Evolutionary conservation across 164 flowering plant species (phyloP).

Genomic region (Tetrastigma voinierianum): DNA sequence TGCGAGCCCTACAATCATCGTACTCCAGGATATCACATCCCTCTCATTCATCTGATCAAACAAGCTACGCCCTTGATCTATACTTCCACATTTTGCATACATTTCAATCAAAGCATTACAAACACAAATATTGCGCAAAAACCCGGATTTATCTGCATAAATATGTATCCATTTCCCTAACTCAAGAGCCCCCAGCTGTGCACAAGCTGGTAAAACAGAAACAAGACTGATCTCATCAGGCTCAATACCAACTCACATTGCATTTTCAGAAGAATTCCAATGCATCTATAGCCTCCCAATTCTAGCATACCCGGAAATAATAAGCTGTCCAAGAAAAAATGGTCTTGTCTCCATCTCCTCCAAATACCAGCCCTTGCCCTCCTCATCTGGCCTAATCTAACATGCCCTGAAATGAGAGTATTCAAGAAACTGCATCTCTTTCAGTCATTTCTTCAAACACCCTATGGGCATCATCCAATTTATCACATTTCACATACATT

Average conservation of each 20-base stretch:
- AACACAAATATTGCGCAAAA: conserved; percentile 36
- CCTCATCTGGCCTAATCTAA: conserved; percentile 52
- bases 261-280: conserved; percentile 47
- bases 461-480: conserved; percentile 38
- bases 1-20: conserved; percentile 49
- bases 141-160: conserved; percentile 48
- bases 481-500: conserved; percentile 60
- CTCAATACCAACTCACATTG: conserved; percentile 42
- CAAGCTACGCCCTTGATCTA: conserved; percentile 34
- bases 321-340: conserved; percentile 59
- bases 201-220: conserved; percentile 71
- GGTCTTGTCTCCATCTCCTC: conserved; percentile 45
- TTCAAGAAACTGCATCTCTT: conserved; percentile 70
- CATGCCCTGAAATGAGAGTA: conserved; percentile 54
- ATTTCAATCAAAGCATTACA: conserved; percentile 82
- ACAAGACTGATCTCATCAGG: conserved; percentile 61
- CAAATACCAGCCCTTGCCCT: conserved; percentile 46
- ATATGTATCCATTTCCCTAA: conserved; percentile 73
- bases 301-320: conserved; percentile 51
- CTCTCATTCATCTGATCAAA: conserved; percentile 32
- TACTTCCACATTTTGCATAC: conserved; percentile 60
- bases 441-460: conserved; percentile 65
- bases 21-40: conserved; percentile 61
- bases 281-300: conserved; percentile 46
- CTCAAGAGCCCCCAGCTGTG: conserved; percentile 73